phyloP scores from a whole-genome alignment of 768 basidiomycete species.

The Pisolithus tinctorius region DNA sequence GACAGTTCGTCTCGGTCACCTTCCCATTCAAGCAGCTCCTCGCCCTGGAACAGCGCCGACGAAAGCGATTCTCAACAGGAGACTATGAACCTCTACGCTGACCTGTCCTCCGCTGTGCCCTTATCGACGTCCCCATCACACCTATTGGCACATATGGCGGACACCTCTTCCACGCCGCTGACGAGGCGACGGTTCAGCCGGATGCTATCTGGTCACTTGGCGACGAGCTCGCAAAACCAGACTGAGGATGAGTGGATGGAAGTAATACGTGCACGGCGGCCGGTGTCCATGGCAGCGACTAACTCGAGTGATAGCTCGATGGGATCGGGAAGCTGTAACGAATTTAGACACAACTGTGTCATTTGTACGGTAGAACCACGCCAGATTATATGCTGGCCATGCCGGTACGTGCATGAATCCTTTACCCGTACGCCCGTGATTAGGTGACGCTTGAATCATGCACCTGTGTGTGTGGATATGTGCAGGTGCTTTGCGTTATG shows the following conservation, averaged over 20 bases:
- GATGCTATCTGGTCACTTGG: conserved; percentile 21
- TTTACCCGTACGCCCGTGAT: background rate
- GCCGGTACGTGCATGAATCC: conserved; percentile 43
- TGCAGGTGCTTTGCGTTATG: conserved; percentile 44
- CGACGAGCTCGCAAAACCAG: conserved; percentile 3
- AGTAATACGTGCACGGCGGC: conserved; percentile 22
- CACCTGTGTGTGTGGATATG: background rate
- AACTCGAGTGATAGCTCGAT: conserved; percentile 11
- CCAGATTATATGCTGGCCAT: conserved; percentile 82
- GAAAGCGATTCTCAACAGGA: conserved; percentile 36
- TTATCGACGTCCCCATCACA: conserved; percentile 34
- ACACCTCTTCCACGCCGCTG: conserved; percentile 37
- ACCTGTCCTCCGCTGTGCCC: conserved; percentile 36
- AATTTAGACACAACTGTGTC: conserved; percentile 46
- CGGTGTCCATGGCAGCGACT: conserved; percentile 3
- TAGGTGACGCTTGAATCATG: background rate
- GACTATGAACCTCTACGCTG: conserved; percentile 44
- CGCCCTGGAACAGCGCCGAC: conserved; percentile 22
- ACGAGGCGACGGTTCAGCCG: conserved; percentile 41
- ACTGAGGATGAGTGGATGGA: conserved; percentile 22
- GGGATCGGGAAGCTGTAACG: conserved; percentile 19
- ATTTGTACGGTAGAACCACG: conserved; percentile 64
- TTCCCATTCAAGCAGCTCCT: conserved; percentile 13
- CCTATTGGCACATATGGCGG: conserved; percentile 49
- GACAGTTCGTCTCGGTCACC: conserved; percentile 11